Conservation (phyloP, 352 stramenopile species). For the Blastocystis sp. region DNA sequence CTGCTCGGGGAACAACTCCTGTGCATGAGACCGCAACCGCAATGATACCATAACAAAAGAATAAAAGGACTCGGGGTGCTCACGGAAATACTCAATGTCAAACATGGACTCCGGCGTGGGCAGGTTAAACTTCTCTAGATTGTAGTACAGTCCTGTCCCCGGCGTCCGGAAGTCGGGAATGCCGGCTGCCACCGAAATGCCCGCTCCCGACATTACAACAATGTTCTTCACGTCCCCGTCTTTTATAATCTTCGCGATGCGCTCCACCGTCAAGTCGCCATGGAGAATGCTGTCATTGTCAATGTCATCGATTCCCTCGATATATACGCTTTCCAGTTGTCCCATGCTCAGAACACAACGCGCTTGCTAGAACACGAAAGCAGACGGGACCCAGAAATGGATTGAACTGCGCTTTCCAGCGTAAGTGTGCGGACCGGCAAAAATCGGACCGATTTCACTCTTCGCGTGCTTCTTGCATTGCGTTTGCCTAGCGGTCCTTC, state of each 20-base stretch:
- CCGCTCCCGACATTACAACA: constrained; percentile 87
- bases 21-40: constrained; percentile 71
- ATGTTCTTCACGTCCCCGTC: constrained; percentile 82
- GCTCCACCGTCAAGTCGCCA: constrained; percentile 68
- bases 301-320: constrained; percentile 72
- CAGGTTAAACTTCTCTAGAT: constrained; percentile 82
- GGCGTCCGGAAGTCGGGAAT: constrained; percentile 95
- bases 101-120: constrained; percentile 95
- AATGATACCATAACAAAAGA: constrained; percentile 83
- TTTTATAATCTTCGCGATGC: constrained; percentile 81
- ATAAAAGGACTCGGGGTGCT: constrained; percentile 94
- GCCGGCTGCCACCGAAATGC: constrained; percentile 92
- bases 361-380: background rate
- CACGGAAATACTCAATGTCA: constrained; percentile 93
- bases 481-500: background rate
- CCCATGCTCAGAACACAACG: too few relatives aligned
- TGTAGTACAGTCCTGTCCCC: constrained; percentile 84
- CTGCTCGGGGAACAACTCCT: constrained; percentile 82
- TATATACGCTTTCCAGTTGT: constrained; percentile 73
- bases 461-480: background rate
- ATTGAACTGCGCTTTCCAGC: too few relatives aligned
- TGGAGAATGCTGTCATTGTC: constrained; percentile 71
- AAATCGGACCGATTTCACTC: background rate
- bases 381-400: too few relatives aligned
- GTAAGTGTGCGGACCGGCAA: constrained; percentile 8